A percentile compares a stretch with the other conserved stretches of the same genome.
phyloP scores from a whole-genome alignment of 2,329 filamentous ascomycete genomes.

The Ophiocordyceps australis region DNA sequence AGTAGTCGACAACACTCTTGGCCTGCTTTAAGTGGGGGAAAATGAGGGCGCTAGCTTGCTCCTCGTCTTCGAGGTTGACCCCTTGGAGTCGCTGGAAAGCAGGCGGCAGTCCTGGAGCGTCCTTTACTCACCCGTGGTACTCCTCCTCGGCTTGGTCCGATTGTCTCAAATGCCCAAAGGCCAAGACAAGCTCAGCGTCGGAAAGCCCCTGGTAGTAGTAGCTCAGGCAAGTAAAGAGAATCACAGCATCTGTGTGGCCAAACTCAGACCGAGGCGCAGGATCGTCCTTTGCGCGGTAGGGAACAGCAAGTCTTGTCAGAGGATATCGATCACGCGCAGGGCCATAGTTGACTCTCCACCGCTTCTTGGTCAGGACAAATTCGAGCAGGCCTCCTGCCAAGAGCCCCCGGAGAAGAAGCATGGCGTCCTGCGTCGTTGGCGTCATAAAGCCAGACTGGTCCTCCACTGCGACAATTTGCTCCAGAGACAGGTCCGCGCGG shows the following conservation, averaged over 20 bases:
- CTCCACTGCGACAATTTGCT: no score
- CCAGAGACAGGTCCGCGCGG: no score
- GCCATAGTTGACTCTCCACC: slow-evolving; percentile 46
- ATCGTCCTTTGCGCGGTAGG: slow-evolving; percentile 36
- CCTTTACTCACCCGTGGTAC: slow-evolving; percentile 26
- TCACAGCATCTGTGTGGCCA: slow-evolving; percentile 36
- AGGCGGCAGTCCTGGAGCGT: slow-evolving; percentile 10
- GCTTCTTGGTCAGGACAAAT: slow-evolving; percentile 32
- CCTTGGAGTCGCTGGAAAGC: slow-evolving; percentile 21
- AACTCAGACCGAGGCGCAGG: slow-evolving; percentile 36
- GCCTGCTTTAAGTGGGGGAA: slow-evolving; percentile 32
- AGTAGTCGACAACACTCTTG: slow-evolving; percentile 41
- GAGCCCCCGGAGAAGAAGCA: slow-evolving; percentile 32
- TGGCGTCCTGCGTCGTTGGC: slow-evolving; percentile 9
- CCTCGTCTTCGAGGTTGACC: slow-evolving; percentile 37
- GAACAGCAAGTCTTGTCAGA: slow-evolving; percentile 29
- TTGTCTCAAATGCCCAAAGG: slow-evolving; percentile 25
- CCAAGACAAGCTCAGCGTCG: slow-evolving; percentile 24
- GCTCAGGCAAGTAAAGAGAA: slow-evolving; percentile 31
- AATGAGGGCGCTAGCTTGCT: slow-evolving; percentile 23
- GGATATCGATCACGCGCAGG: slow-evolving; percentile 13
- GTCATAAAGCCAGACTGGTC: no score
- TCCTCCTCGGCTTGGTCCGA: slow-evolving; percentile 30
- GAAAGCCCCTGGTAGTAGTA: slow-evolving; percentile 35
- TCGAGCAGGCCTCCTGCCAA: slow-evolving; percentile 31